phyloP scores from a whole-genome alignment of 129 eudicot species.

The Oenanthe sinensis region DNA sequence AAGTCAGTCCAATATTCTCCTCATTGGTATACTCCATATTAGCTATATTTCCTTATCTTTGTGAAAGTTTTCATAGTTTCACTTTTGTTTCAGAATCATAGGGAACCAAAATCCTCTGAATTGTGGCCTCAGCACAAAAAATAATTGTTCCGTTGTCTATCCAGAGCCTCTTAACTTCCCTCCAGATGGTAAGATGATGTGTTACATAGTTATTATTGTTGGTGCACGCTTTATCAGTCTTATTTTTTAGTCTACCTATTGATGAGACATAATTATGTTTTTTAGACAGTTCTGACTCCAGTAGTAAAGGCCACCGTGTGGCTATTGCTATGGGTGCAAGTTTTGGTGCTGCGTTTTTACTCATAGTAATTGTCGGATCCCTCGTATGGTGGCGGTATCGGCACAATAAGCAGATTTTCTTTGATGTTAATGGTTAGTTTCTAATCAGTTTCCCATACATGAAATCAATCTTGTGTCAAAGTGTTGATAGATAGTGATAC shows the following conservation, averaged over 20 bases:
- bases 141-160: constrained; percentile 60
- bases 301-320: constrained; percentile 42
- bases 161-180: constrained; percentile 90
- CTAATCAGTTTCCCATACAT: background rate
- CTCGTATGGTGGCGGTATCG: constrained; percentile 82
- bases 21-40: background rate
- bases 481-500: background rate
- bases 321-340: constrained; percentile 78
- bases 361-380: constrained; percentile 32
- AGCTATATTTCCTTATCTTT: background rate
- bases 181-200: constrained; percentile 65
- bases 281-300: constrained; percentile 41
- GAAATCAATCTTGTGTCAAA: background rate
- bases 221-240: background rate
- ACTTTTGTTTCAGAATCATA: constrained; percentile 37
- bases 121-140: constrained; percentile 56
- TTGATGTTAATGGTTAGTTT: constrained; percentile 79
- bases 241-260: background rate
- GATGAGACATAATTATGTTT: background rate
- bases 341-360: constrained; percentile 54
- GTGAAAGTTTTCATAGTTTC: background rate
- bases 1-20: constrained; percentile 39
- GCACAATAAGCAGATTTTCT: constrained; percentile 87
- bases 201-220: background rate
- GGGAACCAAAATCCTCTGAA: constrained; percentile 92